Conservation (phyloP, 768 basidiomycete species). For the Lentinula boryana region DNA sequence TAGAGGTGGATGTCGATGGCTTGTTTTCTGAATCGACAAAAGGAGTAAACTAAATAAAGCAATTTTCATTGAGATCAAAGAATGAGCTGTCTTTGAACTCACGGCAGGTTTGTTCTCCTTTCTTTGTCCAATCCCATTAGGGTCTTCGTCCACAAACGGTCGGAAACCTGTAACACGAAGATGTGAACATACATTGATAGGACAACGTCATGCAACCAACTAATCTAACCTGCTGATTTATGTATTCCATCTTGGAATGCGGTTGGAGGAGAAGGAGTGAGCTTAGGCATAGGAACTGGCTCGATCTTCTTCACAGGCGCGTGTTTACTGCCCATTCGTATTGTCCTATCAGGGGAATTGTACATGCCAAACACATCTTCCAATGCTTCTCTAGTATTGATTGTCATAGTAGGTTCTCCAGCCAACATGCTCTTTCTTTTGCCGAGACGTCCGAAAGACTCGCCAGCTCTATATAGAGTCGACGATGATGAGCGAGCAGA, state of each 20-base stretch:
- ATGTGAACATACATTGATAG: conserved; percentile 10
- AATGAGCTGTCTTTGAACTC: conserved; percentile 2
- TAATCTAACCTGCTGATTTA: conserved; percentile 16
- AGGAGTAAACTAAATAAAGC: conserved; percentile 50
- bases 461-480: conserved; percentile 51
- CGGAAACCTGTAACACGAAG: conserved; percentile 41
- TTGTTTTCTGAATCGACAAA: conserved; percentile 51
- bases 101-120: conserved; percentile 47
- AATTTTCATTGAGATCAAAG: not conserved
- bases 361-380: conserved; percentile 96
- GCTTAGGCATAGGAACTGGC: conserved; percentile 34
- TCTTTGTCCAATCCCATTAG: conserved; percentile 19
- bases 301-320: conserved; percentile 67
- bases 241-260: conserved; percentile 21
- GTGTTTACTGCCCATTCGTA: conserved; percentile 64
- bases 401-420: conserved; percentile 82
- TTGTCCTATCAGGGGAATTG: conserved; percentile 81
- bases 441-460: conserved; percentile 32
- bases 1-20: conserved; percentile 28
- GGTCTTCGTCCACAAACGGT: conserved; percentile 66
- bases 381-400: conserved; percentile 94
- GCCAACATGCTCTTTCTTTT: conserved; percentile 37
- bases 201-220: conserved; percentile 13
- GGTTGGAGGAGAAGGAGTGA: conserved; percentile 27
- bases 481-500: conserved; percentile 21